A percentile compares a stretch with the other conserved stretches of the same genome.
phyloP scores from a whole-genome alignment of 768 basidiomycete genomes.

The Clavaria fumosa region DNA sequence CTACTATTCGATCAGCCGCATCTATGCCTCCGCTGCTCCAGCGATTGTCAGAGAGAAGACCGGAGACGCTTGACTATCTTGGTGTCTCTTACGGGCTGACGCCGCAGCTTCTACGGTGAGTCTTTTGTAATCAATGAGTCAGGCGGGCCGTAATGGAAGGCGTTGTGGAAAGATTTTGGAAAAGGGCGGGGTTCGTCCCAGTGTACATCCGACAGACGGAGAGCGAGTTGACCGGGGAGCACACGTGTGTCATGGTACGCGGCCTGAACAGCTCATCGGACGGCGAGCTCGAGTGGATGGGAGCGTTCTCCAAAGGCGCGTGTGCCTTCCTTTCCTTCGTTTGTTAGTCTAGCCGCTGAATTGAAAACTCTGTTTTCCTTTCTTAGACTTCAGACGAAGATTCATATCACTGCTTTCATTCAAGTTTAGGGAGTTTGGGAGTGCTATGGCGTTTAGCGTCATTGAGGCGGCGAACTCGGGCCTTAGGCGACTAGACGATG shows the following conservation, averaged over 20 bases:
- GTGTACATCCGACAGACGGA: constrained; percentile 87
- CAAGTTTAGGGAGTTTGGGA: constrained; percentile 88
- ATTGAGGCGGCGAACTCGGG: constrained; percentile 72
- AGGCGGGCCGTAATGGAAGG: constrained; percentile 2
- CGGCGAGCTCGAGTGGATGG: constrained; percentile 63
- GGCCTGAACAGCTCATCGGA: constrained; percentile 56
- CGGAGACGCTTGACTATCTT: constrained; percentile 82
- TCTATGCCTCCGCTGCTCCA: constrained; percentile 91
- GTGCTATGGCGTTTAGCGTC: constrained; percentile 74
- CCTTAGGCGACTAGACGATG: constrained; percentile 29
- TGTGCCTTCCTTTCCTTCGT: background rate
- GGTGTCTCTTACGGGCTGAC: constrained; percentile 96
- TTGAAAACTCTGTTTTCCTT: background rate
- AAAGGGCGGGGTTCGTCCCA: constrained; percentile 80
- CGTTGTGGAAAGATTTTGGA: constrained; percentile 63
- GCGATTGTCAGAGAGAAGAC: constrained; percentile 76
- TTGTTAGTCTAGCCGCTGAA: too few species aligned
- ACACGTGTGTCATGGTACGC: constrained; percentile 90
- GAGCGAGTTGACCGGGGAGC: constrained; percentile 93
- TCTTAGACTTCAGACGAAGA: constrained; percentile 75
- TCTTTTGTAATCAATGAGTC: constrained; percentile 5
- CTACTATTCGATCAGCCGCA: constrained; percentile 50
- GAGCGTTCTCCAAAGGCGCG: constrained; percentile 75
- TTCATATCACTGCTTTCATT: constrained; percentile 85
- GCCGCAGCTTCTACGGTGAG: constrained; percentile 58